Base-by-base conservation (phyloP, 306 rosid genomes). In the Prunus persica region DNA sequence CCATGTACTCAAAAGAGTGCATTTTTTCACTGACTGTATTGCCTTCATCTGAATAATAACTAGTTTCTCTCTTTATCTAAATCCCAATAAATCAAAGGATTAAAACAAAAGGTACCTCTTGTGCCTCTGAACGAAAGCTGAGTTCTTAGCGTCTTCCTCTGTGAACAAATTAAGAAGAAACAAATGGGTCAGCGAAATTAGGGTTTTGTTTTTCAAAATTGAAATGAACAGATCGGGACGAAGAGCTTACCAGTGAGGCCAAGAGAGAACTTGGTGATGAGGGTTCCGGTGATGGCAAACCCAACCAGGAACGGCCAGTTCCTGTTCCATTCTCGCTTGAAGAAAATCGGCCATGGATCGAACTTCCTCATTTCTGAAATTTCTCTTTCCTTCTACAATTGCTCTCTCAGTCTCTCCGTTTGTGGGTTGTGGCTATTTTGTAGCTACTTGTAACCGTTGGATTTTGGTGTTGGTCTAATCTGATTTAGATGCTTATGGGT, bases 321-420 rank as follows among this genome's bases (percentile, higher is more conserved):
- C 30, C 96, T 85, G 19, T 80, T 88, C 96, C 93, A 90, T 78
- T 92, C 97, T 7, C 97, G 87, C 92, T 79, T 89, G 93, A 92
- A 92, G 91, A 92, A 92, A 58, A 95, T 76, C 3, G 96, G 92
- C 99, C 97, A 95, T 4, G 97, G 97, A 86, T 95, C 97, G 86
- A 95, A 89, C 71, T 81, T 79, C 84, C 80, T 60, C 93, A 90
- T 88, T 72, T 79, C 1, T 15, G 65, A 60, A 15, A 6, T 28
- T 14, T 28, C 9, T 3, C 8, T 34, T 9, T 34, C 14, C 30
- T 66, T 43, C n/a, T 41, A 9, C 32, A 1, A 38, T 34, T 67
- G 11, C 71, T 66, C 71, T 11, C 68, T 38, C 57, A n/a, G 55
- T 68, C 73, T 67, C 55, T 22, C 0, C n/a, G 25, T 16, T 5